Evolutionary conservation across 2,329 filamentous ascomycete species (phyloP).

Genomic region (Sphaerulina vaccinii): DNA sequence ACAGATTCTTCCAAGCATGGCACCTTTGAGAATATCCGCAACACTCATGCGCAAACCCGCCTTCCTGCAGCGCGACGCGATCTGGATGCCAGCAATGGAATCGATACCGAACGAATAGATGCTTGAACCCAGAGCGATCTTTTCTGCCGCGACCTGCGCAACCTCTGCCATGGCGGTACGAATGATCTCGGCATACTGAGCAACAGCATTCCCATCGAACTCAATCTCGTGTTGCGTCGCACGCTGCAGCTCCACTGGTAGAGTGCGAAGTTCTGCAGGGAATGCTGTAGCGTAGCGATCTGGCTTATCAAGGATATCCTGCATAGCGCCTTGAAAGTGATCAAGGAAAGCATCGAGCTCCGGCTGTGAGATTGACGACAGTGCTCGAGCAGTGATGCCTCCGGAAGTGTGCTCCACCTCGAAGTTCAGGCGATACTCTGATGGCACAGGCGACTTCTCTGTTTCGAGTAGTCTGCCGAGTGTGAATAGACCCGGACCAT

Average conservation of each 20-base stretch:
- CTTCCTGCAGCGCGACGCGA: slow-evolving; percentile 17
- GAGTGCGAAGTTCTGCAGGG: slow-evolving; percentile 11
- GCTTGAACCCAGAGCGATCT: slow-evolving; percentile 14
- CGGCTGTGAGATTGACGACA: slow-evolving; percentile 6
- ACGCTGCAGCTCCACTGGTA: slow-evolving; percentile 8
- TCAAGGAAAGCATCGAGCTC: slow-evolving; percentile 15
- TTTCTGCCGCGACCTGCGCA: slow-evolving; percentile 14
- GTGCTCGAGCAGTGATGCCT: slow-evolving; percentile 12
- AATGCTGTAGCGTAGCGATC: slow-evolving; percentile 14
- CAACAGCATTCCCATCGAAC: slow-evolving; percentile 12
- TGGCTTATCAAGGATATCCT: slow-evolving; percentile 17
- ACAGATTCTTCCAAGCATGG: slow-evolving; percentile 15
- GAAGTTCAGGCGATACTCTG: slow-evolving; percentile 20
- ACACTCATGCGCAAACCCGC: slow-evolving; percentile 16
- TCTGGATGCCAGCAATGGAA: slow-evolving; percentile 20
- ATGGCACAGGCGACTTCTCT: slow-evolving; percentile 19
- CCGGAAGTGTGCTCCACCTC: slow-evolving; percentile 18
- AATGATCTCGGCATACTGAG: slow-evolving; percentile 10
- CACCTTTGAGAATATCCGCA: slow-evolving; percentile 20
- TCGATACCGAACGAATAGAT: slow-evolving; percentile 22
- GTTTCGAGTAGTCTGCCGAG: slow-evolving; percentile 13
- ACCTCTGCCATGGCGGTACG: slow-evolving; percentile 20
- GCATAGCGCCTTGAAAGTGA: slow-evolving; percentile 9
- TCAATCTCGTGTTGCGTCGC: not conserved
- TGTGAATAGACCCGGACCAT: slow-evolving; percentile 2